These are phyloP conservation scores for Mucor circinelloides DNA, from an alignment of 371 early-diverging fungal species.

Conservation along the genomic window DNA sequence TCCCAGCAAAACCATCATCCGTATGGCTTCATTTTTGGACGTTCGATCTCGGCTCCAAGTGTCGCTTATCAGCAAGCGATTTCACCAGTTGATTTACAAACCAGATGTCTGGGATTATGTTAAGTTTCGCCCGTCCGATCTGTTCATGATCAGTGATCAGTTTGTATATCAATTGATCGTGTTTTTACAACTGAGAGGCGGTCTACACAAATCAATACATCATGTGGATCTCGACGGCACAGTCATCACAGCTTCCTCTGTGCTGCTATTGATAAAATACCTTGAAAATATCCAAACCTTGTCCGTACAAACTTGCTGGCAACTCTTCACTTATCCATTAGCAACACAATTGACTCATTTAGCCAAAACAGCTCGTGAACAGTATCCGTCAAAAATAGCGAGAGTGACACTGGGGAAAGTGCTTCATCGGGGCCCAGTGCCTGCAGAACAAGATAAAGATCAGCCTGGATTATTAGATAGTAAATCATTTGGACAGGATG, in stretches of 20 bases:
- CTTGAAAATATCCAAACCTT: slow-evolving; percentile 17
- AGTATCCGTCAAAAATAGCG: slow-evolving; percentile 6
- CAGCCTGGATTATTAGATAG: not conserved
- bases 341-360: slow-evolving; percentile 14
- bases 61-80: slow-evolving; percentile 6
- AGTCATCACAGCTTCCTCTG: slow-evolving; percentile 1
- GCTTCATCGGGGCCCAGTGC: slow-evolving; percentile 12
- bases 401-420: slow-evolving; percentile 19
- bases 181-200: slow-evolving; percentile 7
- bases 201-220: slow-evolving; percentile 7
- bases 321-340: slow-evolving; percentile 11
- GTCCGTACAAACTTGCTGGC: slow-evolving; percentile 25
- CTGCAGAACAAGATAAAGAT: not conserved
- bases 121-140: slow-evolving; percentile 14
- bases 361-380: not conserved
- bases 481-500: slow-evolving; percentile 30
- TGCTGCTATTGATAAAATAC: slow-evolving; percentile 14
- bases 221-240: slow-evolving; percentile 12
- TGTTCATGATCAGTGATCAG: slow-evolving; percentile 11
- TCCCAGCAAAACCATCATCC: slow-evolving; percentile 2
- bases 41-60: slow-evolving; percentile 25
- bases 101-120: slow-evolving; percentile 26
- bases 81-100: slow-evolving; percentile 15
- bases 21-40: slow-evolving; percentile 21
- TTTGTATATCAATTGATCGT: slow-evolving; percentile 12